A percentile compares a stretch with the other conserved stretches of the same genome.
Evolutionary conservation across 257 asterid species (phyloP).

Genomic region (Solanum ossicruentum): DNA sequence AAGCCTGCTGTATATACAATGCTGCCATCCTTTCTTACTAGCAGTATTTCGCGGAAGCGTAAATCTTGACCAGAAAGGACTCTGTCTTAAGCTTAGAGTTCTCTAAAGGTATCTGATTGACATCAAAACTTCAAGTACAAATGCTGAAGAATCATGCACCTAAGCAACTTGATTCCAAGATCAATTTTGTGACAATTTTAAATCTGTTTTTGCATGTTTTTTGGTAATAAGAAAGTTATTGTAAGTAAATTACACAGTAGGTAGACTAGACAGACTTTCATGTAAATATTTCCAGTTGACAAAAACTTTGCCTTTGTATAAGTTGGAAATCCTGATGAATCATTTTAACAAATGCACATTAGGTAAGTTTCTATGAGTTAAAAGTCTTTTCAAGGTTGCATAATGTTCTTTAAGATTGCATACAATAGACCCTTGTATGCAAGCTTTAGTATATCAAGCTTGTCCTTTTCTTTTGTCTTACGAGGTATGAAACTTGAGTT

Average conservation of each 20-base stretch:
- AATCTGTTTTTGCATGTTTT: background rate
- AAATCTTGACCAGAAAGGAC: background rate
- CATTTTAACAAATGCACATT: background rate
- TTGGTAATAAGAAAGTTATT: background rate
- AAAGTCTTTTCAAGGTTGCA: background rate
- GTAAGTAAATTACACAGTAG: background rate
- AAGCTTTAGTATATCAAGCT: too few relatives aligned
- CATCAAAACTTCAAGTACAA: background rate
- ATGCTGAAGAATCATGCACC: background rate
- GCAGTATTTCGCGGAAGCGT: background rate
- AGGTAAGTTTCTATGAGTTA: background rate
- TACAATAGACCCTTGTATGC: too few relatives aligned
- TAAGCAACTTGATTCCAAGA: background rate
- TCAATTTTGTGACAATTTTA: background rate
- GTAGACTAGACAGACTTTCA: background rate
- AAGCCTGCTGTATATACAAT: background rate
- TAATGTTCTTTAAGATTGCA: background rate
- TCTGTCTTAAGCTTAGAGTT: background rate
- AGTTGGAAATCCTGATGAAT: background rate
- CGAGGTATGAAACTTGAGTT: too few relatives aligned
- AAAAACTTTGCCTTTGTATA: background rate
- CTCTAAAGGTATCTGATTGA: background rate
- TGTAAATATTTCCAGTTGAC: background rate
- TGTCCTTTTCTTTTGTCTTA: too few relatives aligned
- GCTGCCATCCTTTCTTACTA: background rate